Base-by-base conservation (phyloP, 345 rosid genomes). In the Punica granatum region DNA sequence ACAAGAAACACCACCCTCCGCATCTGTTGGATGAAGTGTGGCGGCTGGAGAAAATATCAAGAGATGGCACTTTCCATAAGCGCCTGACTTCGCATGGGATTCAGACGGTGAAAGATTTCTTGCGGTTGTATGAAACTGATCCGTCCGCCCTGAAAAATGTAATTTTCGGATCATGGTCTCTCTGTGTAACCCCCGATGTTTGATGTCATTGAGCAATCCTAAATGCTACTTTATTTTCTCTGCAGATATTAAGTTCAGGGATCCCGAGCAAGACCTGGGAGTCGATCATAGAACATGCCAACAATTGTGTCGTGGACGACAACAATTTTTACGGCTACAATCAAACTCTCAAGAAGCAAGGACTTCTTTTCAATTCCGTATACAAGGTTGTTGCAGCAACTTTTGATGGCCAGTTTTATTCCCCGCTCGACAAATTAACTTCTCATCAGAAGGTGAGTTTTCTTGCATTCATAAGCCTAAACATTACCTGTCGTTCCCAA, bases 271-370 rank as follows among this genome's bases (percentile, higher is more conserved):
- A 19, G 72, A 78, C 4, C 11, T 91, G 92, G 95, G 79, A 86
- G 0, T 64, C 72, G 34, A 88, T 91, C 63, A 71, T 86, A 60
- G 74, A 67, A 2, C 99, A 94, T 39, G 97, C 96, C 4, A 67
- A 44, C 16, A 6, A 62, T 2, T 94, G 99, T 75, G 85, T 75
- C 65, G 18, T 79, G 30, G 84, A 89, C 12, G 87, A 78, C 66
- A 72, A 73, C 41, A 82, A 79, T 70, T 56, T 75, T 28, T 84
- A 78, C 62, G 15, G 65, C 43, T 89, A 85, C 77, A 18, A 60
- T 43, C 73, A 69, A 65, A 60, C 36, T 41, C 71, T 64, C 16
- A 69, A 65, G 21, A 74, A 75, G n/a, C 66, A 71, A 19, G 54
- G 72, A 23, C 78, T 92, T 25, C 67, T 87, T 49, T 73, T 88